A percentile compares a stretch with the other conserved stretches of the same genome.
Conservation (phyloP, 2,329 filamentous ascomycete genomes). For the Clonostachys sp. region DNA sequence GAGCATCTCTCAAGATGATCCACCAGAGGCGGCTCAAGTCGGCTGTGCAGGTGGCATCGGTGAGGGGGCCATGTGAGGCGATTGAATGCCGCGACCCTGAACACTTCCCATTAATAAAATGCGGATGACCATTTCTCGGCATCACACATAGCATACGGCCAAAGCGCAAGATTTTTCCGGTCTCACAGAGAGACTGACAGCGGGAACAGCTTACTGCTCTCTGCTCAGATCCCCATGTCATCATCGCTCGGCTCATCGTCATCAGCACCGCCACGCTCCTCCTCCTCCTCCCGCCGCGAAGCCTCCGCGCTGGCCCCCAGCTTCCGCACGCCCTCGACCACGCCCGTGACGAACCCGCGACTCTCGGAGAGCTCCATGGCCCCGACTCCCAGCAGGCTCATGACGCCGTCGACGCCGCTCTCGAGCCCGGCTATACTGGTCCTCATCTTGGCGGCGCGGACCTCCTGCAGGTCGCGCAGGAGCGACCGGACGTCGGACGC, state of each 20-base stretch:
- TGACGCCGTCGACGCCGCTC: constrained; percentile 65
- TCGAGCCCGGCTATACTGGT: constrained; percentile 69
- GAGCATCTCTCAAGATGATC: too few relatives aligned
- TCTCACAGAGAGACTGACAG: too few relatives aligned
- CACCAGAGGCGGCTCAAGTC: too few relatives aligned
- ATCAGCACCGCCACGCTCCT: constrained; percentile 55
- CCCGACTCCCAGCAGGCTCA: constrained; percentile 70
- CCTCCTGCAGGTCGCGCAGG: constrained; percentile 78
- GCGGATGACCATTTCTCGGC: too few relatives aligned
- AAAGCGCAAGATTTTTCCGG: too few relatives aligned
- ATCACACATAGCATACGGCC: too few relatives aligned
- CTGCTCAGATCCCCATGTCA: constrained; percentile 39
- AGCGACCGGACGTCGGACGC: constrained; percentile 71
- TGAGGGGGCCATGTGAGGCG: too few relatives aligned
- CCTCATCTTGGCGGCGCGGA: constrained; percentile 84
- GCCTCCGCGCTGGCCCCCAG: constrained; percentile 79
- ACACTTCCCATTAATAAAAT: too few relatives aligned
- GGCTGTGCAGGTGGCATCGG: too few relatives aligned
- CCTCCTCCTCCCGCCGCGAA: constrained; percentile 71
- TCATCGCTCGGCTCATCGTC: constrained; percentile 60
- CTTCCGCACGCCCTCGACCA: constrained; percentile 83
- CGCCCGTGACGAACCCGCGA: constrained; percentile 75
- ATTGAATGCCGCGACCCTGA: too few relatives aligned
- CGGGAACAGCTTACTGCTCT: too few relatives aligned
- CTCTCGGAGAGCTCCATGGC: constrained; percentile 91